Base-by-base conservation (phyloP, 164 flowering plant species). In the Kalanchoe fedtschenkoi region DNA sequence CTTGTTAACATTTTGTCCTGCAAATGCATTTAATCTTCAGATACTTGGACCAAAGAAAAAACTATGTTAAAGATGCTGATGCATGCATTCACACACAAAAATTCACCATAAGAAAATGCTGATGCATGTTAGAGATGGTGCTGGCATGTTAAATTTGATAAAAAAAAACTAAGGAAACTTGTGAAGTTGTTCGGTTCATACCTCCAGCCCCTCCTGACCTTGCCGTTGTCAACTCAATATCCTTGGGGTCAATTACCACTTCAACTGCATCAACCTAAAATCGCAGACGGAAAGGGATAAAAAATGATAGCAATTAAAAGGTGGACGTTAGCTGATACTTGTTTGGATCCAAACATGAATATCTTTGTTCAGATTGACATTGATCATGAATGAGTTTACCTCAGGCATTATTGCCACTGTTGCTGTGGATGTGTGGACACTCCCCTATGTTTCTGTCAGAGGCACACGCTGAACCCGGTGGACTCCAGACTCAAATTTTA, bases 161-260 rank as follows among this genome's bases (percentile, higher is more conserved):
- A n/a, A n/a, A n/a, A 4, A n/a, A 47, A 21, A 47, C 3, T 47
- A 2, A 24, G 13, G 14, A 24, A 8, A 21, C n/a, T 4, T 14
- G 5, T 0, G 7, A 7, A 47, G 55, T 37, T 58, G 19, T n/a
- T 10, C 29, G 41, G 38, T 47, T 28, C 58, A 60, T 85, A 93
- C 99, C 97, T 87, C 99, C 99, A 76, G 99, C 99, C 66, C 99
- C 99, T 33, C 97, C 97, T 62, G 99, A 85, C 60, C 99, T 83
- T 51, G 99, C 91, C 6, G 97, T 93, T 47, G 95, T 84, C 61
- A 93, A 91, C 73, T 90, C 97, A 66, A 90, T 87, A 29, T 93
- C 99, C 74, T 93, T 88, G 30, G 97, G 96, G 75, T 90, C 96
- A 71, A 93, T 93, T 35, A 68, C 96, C 67, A 90, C 86, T 62